Evolutionary conservation across 2,329 filamentous ascomycete genomes (phyloP), one percentile per base, ranked within the genome.

Genomic region (Cytospora schulzeri): DNA sequence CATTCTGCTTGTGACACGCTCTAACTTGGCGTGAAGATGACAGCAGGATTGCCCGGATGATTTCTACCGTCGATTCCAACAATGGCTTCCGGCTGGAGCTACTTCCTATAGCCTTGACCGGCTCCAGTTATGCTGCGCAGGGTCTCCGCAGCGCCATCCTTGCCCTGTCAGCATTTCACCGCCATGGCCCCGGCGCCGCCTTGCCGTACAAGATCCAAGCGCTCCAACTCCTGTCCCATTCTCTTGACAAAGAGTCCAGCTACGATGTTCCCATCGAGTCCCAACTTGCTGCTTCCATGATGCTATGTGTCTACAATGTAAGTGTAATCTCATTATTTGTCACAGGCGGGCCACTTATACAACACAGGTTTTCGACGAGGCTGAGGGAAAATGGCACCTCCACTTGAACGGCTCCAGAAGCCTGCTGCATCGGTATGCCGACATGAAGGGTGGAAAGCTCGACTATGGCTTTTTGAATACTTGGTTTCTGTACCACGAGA

Each of bases 301-400:
- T 83, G 80, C 74, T 82, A 8, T 82, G 79, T 60, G 79, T 82
- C 19, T 81, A 82, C 64, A 81, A 79, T 69, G 80, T 81, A 66
- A 70, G 77, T 67, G 8, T 31, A n/a, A 9, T 19, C 19, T 11
- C 31, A 53, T 24, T 2, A 9, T 48, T 15, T 3, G 28, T 28
- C 17, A 31, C 56, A 45, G 33, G 26, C 29, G 9, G 9, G 12
- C 24, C 57, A 56, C 68, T 73, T 64, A 71, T 58, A 8, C 2
- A 9, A 8, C 6, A 50, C 62, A 81, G 79, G 79, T 82, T 15
- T 82, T 83, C 68, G 80, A 82, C 63, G 78, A 80, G 59, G 76
- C 73, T 0, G 80, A 82, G 66, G 79, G 78, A 1, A 76, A 79
- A 50, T 82, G 79, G 80, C 73, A 76, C 57, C 65, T 79, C 8